A percentile compares a stretch with the other conserved stretches of the same genome.
Evolutionary conservation across 352 stramenopile genomes (phyloP).

Genomic region (Phytophthora podocarpi): DNA sequence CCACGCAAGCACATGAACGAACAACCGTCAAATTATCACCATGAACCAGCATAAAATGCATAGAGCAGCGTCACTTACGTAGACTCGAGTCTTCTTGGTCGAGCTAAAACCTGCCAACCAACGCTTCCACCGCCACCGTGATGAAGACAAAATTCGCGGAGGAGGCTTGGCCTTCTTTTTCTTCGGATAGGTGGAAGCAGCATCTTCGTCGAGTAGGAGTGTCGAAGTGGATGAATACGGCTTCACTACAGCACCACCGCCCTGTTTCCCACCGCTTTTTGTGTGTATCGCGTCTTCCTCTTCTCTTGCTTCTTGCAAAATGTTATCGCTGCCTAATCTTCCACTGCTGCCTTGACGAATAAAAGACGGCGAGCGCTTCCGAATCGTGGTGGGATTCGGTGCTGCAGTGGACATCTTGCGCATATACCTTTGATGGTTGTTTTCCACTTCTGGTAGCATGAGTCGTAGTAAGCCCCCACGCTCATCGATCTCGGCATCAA

Average conservation of each 20-base stretch:
- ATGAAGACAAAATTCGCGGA: slow-evolving; percentile 14
- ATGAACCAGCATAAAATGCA: too few relatives aligned
- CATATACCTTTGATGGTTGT: slow-evolving; percentile 51
- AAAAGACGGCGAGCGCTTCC: slow-evolving; percentile 1
- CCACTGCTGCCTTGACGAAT: not conserved
- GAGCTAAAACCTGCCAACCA: slow-evolving; percentile 22
- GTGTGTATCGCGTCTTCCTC: not conserved
- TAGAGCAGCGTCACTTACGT: slow-evolving; percentile 43
- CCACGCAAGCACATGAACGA: too few relatives aligned
- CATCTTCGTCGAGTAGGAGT: slow-evolving; percentile 24
- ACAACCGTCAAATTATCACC: too few relatives aligned
- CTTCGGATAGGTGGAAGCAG: not conserved
- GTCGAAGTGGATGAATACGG: slow-evolving; percentile 32
- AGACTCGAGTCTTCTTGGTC: slow-evolving; percentile 42
- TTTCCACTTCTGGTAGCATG: slow-evolving; percentile 39
- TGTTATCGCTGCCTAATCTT: not conserved
- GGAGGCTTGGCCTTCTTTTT: slow-evolving; percentile 18
- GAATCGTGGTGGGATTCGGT: slow-evolving; percentile 1
- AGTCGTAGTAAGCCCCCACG: slow-evolving; percentile 36
- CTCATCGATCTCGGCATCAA: slow-evolving; percentile 62
- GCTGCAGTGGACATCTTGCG: slow-evolving; percentile 36
- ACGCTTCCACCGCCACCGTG: slow-evolving; percentile 32
- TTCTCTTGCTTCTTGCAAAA: not conserved
- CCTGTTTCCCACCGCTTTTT: not conserved
- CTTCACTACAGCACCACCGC: slow-evolving; percentile 5